These are phyloP conservation scores for Puccinia polysora DNA, from an alignment of 1,284 basidiomycete species.

Conservation along the genomic window DNA sequence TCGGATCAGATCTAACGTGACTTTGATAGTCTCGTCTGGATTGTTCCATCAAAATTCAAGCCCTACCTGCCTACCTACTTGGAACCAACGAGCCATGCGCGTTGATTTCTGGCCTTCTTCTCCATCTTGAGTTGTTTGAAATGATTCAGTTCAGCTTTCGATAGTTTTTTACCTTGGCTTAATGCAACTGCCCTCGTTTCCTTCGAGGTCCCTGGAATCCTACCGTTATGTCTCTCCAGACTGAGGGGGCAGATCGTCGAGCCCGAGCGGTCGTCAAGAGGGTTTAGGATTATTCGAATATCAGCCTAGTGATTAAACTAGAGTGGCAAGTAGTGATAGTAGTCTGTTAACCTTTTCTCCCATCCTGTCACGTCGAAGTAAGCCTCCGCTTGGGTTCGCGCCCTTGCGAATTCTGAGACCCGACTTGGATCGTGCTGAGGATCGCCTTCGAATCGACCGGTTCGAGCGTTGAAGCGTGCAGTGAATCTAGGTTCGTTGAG, in stretches of 20 bases:
- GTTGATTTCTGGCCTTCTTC: conserved; percentile 16
- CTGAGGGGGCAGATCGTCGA: background rate
- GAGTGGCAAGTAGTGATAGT: background rate
- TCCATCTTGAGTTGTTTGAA: conserved; percentile 31
- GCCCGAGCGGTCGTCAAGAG: too few relatives aligned
- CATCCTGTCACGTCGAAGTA: conserved; percentile 37
- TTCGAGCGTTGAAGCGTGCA: conserved; percentile 26
- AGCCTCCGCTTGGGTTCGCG: conserved; percentile 24
- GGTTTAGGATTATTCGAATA: background rate
- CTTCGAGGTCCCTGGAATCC: conserved; percentile 6
- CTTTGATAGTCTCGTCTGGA: too few relatives aligned
- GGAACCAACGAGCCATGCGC: conserved; percentile 38
- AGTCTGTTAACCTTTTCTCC: conserved; percentile 22
- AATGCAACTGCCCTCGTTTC: background rate
- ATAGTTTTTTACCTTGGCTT: conserved; percentile 16
- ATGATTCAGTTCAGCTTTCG: conserved; percentile 10
- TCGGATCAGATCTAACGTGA: too few relatives aligned
- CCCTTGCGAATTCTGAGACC: conserved; percentile 15
- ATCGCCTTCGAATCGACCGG: conserved; percentile 23
- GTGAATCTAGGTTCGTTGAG: conserved; percentile 7
- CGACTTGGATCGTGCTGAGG: conserved; percentile 10
- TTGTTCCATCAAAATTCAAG: too few relatives aligned
- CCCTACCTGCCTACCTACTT: too few relatives aligned
- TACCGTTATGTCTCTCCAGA: conserved; percentile 32
- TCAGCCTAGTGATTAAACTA: background rate